Percentiles rank a stretch among this genome's conserved stretches.
These are phyloP conservation scores for Nakazawaea anatomiae DNA, from an alignment of 805 yeast genomes.

Conservation along the genomic window DNA sequence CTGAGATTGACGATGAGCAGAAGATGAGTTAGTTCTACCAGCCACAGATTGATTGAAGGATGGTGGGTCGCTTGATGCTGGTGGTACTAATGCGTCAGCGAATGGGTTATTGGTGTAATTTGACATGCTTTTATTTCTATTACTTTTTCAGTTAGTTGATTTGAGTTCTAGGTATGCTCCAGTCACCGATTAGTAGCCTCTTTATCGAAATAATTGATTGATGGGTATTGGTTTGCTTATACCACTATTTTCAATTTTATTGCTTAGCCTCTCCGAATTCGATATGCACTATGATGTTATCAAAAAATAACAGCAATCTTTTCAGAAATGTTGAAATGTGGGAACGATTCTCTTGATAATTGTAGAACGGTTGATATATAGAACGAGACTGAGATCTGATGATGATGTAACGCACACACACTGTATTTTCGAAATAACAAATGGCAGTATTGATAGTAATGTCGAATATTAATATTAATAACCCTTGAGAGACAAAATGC, in stretches of 20 bases:
- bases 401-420: too few species aligned
- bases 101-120: conserved; percentile 45
- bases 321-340: too few species aligned
- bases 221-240: background rate
- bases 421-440: too few species aligned
- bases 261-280: background rate
- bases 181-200: too few species aligned
- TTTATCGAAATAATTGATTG: background rate
- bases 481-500: background rate
- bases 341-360: too few species aligned
- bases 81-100: conserved; percentile 35
- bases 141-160: background rate
- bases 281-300: background rate
- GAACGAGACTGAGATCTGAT: too few species aligned
- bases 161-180: background rate
- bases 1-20: conserved; percentile 18
- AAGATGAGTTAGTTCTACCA: conserved; percentile 15
- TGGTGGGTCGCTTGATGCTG: conserved; percentile 11
- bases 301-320: background rate
- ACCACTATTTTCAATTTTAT: background rate
- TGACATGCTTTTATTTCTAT: conserved; percentile 1
- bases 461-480: background rate
- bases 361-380: too few species aligned
- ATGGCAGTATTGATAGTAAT: background rate
- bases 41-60: too few species aligned